These are phyloP conservation scores for Capsicum baccatum DNA, from an alignment of 257 asterid genomes.

Conservation along the genomic window DNA sequence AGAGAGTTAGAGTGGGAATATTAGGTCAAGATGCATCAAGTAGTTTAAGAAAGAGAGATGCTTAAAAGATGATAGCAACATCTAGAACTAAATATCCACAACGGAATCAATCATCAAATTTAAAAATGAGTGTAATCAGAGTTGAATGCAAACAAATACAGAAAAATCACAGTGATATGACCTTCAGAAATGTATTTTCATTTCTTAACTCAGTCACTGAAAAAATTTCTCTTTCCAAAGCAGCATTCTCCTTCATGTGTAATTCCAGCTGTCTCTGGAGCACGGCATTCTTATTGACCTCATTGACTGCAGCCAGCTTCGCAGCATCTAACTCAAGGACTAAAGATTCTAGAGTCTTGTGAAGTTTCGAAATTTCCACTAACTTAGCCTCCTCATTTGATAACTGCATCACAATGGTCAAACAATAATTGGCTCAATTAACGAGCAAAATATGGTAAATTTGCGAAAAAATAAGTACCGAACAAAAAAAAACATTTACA, in stretches of 20 bases:
- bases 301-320: slow-evolving; percentile 87
- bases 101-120: slow-evolving; percentile 3
- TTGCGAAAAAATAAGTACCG: neutral
- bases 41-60: neutral
- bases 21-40: neutral
- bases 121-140: slow-evolving; percentile 24
- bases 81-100: slow-evolving; percentile 22
- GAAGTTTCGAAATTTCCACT: slow-evolving; percentile 86
- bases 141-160: slow-evolving; percentile 18
- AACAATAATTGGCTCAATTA: neutral
- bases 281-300: slow-evolving; percentile 76
- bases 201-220: slow-evolving; percentile 66
- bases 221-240: slow-evolving; percentile 67
- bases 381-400: slow-evolving; percentile 82
- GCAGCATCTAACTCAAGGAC: slow-evolving; percentile 87
- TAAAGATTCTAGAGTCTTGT: slow-evolving; percentile 82
- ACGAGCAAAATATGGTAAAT: slow-evolving; percentile 20
- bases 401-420: slow-evolving; percentile 53
- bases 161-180: slow-evolving; percentile 31
- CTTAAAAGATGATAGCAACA: slow-evolving; percentile 3
- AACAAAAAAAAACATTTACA: neutral
- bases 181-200: slow-evolving; percentile 87
- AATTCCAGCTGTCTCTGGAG: slow-evolving; percentile 75
- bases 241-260: slow-evolving; percentile 74
- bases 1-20: neutral